Evolutionary conservation across 495 filamentous ascomycete genomes (phyloP), one percentile per base, ranked within the genome.

Genomic region (Xylaria grammica): DNA sequence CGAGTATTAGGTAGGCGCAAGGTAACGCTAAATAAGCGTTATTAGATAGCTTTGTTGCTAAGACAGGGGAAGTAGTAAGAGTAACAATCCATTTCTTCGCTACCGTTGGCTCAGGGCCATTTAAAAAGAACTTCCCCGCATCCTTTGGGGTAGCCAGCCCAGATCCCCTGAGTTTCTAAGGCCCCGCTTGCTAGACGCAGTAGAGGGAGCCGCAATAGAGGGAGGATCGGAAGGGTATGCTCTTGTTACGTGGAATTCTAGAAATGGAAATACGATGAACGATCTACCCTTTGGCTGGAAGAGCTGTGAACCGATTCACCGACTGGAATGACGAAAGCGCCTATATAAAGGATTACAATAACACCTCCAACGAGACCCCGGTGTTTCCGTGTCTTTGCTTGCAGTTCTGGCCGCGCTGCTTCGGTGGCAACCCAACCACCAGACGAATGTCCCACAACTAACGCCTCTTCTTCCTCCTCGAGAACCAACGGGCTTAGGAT

Each of bases 351-450:
- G 0, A 78, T 66, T 0, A 74, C 78, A 51, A 79, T 72, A 13
- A 80, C 54, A 0, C 78, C 77, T 5, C 77, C 77, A 0, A n/a
- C 5, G 13, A 71, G 51, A 13, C 72, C 73, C 9, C 66, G 55
- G 26, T 51, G 45, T 27, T 62, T 54, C 1, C 76, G 69, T 0
- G 27, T 24, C 20, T 69, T 67, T 13, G 9, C 29, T 27, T 78
- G 75, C 1, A 71, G 62, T 10, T 69, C 69, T n/a, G 68, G 70
- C 2, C 62, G 36, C n/a, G 73, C 69, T 7, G 74, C 71, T 65
- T 77, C 62, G 1, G 69, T 72, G 11, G 78, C 75, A 1, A 74
- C 69, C 72, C 72, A 79, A 1, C 75, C 78, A 2, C 78, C 77
- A 15, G 68, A 71, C 0, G 75, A 79, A 42, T 76, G 75, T 5